phyloP scores from a whole-genome alignment of 129 eudicot genomes.

The Scalesia atractyloides region DNA sequence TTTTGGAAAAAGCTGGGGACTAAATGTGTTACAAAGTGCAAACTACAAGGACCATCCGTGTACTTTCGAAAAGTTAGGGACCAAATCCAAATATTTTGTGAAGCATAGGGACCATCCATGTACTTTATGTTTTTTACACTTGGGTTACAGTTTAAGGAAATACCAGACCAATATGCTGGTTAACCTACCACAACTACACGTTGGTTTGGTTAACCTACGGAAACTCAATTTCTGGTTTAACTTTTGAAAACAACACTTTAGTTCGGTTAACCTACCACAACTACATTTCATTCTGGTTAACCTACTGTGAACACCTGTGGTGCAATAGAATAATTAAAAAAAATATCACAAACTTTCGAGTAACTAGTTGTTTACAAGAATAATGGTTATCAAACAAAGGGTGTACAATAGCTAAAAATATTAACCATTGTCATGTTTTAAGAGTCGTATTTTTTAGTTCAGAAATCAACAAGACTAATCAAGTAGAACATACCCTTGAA shows the following conservation, averaged over 20 bases:
- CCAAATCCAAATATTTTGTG: too few relatives aligned
- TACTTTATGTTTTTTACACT: not conserved
- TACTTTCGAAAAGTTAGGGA: too few relatives aligned
- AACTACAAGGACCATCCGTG: too few relatives aligned
- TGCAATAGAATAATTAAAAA: not conserved
- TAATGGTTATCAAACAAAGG: not conserved
- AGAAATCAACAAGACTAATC: too few relatives aligned
- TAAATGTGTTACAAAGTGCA: too few relatives aligned
- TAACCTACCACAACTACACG: not conserved
- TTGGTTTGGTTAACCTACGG: not conserved
- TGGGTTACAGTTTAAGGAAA: not conserved
- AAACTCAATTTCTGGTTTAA: not conserved
- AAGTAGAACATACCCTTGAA: slow-evolving; percentile 52
- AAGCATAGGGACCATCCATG: too few relatives aligned
- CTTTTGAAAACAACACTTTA: not conserved
- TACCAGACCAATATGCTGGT: not conserved
- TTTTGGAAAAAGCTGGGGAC: too few relatives aligned
- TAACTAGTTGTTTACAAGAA: not conserved
- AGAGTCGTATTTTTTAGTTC: not conserved
- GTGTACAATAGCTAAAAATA: not conserved
- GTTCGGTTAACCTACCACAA: not conserved
- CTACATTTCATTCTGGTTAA: not conserved
- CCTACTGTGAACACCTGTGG: not conserved
- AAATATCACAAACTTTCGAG: not conserved
- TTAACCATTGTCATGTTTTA: not conserved